Conservation (phyloP, 2,329 filamentous ascomycete genomes). For the Madurella fahalii region DNA sequence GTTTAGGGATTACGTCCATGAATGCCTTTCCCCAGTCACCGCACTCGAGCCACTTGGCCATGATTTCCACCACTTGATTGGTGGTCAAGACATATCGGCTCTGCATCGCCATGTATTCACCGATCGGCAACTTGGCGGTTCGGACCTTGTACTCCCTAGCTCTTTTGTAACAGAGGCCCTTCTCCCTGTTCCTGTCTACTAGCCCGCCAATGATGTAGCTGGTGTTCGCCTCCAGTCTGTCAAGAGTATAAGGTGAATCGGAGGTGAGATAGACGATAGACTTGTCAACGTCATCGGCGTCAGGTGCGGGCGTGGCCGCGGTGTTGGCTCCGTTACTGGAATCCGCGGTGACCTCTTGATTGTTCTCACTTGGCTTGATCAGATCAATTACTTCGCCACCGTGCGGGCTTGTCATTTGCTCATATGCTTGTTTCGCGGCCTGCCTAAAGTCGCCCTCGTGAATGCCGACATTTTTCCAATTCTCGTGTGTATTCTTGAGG, state of each 20-base stretch:
- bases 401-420: conserved; percentile 57
- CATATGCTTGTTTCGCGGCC: conserved; percentile 61
- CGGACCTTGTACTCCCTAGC: conserved; percentile 72
- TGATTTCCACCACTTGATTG: conserved; percentile 96
- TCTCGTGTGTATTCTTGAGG: conserved; percentile 64
- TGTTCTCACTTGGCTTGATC: conserved; percentile 38
- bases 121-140: conserved; percentile 89
- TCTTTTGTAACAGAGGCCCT: conserved; percentile 84
- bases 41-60: conserved; percentile 86
- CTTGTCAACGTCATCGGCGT: conserved; percentile 34
- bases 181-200: conserved; percentile 94
- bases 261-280: conserved; percentile 81
- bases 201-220: conserved; percentile 92
- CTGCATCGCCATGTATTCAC: conserved; percentile 90
- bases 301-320: conserved; percentile 15
- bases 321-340: conserved; percentile 17
- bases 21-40: conserved; percentile 93
- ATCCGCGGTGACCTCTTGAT: conserved; percentile 32
- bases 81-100: conserved; percentile 83
- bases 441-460: conserved; percentile 69
- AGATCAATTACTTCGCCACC: conserved; percentile 58
- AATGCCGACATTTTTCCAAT: conserved; percentile 77
- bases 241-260: conserved; percentile 82
- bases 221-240: conserved; percentile 77
- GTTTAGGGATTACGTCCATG: conserved; percentile 78